Evolutionary conservation across 148 eudicot species (phyloP), one percentile per base, ranked within the genome.

Genomic region (Polygonum maritimum): DNA sequence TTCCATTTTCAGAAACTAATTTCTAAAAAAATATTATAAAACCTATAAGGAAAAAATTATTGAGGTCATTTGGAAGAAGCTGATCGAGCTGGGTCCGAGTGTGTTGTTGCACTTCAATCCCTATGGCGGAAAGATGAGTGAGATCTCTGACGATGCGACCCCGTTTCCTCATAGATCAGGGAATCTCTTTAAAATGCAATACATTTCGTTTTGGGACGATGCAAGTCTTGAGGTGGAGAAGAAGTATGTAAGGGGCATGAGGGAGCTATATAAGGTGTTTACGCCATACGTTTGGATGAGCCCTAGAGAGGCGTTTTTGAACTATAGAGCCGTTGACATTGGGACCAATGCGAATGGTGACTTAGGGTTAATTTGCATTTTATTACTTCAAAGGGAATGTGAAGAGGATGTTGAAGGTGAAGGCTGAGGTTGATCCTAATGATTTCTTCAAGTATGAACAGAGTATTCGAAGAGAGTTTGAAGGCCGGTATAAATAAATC

Each of bases 151-250:
- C 19, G 21, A 21, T 6, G 83, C 60, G 0, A 82, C 85, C 8
- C 88, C 90, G 0, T 88, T 84, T 18, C 90, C 90, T 70, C 90
- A 88, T 9, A 57, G 88, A 14, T 76, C 75, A 41, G 90, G 86
- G 7, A 84, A 74, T 36, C 63, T 83, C 13, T 88, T 51, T 74
- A 88, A 84, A 75, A 84, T 88, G 21, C 85, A 85, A 19, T 83
- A 85, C 36, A 55, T 77, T 1, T 45, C 72, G 0, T 38, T 4
- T 7, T 88, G 90, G 88, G 12, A 19, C 0, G 85, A 83, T 4
- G 73, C 39, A 6, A 74, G 80, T 13, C 69, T 1, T 0, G 83
- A 77, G 9, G 67, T 69, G 3, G 78, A 36, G 26, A 52, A 63
- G 3, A 48, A 35, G 5, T 39, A 76, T 75, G 5, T 88, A 11